Percentiles rank a stretch among this genome's conserved stretches.
These are phyloP conservation scores for Xylariales sp. DNA, from an alignment of 2,329 filamentous ascomycete genomes.

Conservation along the genomic window DNA sequence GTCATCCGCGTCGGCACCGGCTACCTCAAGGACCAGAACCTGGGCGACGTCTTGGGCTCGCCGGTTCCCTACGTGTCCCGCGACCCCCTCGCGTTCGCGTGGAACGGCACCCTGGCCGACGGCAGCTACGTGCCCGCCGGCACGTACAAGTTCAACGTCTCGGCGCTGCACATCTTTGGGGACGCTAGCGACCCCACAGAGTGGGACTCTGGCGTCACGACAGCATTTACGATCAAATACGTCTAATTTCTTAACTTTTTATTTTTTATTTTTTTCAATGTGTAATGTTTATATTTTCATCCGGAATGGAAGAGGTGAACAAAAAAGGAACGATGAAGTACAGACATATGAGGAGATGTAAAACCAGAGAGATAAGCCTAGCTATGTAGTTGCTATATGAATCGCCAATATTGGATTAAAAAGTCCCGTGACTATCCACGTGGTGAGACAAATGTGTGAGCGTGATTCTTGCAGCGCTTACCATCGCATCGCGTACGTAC, in stretches of 20 bases:
- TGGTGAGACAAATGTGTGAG: too few species aligned
- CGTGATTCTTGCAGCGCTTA: too few species aligned
- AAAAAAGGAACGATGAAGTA: too few species aligned
- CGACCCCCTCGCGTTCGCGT: constrained; percentile 26
- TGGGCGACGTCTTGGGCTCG: constrained; percentile 36
- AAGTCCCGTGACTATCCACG: too few species aligned
- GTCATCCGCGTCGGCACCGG: constrained; percentile 32
- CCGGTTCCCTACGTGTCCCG: constrained; percentile 32
- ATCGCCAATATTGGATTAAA: too few species aligned
- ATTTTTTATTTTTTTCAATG: too few species aligned
- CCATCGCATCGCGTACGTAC: too few species aligned
- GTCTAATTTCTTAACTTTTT: constrained; percentile 4
- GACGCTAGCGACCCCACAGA: constrained; percentile 36
- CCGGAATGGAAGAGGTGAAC: too few species aligned
- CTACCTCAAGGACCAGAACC: constrained; percentile 16
- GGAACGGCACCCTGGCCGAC: constrained; percentile 42
- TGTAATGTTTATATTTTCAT: too few species aligned
- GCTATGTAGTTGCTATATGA: too few species aligned
- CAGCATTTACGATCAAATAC: constrained; percentile 42
- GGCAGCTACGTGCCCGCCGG: constrained; percentile 45
- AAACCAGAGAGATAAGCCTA: too few species aligned
- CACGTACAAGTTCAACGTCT: constrained; percentile 43
- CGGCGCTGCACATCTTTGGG: constrained; percentile 47
- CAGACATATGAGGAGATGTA: too few species aligned
- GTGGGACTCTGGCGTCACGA: constrained; percentile 40